Conservation (phyloP, 331 rosid species). For the Stylosanthes scabra region DNA sequence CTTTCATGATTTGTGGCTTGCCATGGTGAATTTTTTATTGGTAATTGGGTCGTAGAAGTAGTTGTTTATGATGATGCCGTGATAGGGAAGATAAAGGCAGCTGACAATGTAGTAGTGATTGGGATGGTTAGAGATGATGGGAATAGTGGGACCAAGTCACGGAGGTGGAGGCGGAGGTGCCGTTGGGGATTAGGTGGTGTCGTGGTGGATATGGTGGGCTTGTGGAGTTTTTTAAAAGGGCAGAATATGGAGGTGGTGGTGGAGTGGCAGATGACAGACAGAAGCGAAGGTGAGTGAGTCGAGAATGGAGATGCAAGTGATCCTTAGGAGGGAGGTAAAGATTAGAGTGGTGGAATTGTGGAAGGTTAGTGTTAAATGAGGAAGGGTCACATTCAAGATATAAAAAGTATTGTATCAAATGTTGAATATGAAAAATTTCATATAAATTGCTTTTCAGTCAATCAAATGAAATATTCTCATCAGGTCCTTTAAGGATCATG, state of each 20-base stretch:
- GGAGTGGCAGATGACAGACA: background rate
- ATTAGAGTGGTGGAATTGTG: constrained; percentile 25
- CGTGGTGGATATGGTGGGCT: too few relatives aligned
- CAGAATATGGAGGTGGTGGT: constrained; percentile 21
- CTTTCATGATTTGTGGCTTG: constrained; percentile 66
- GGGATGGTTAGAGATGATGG: constrained; percentile 73
- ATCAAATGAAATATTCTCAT: too few relatives aligned
- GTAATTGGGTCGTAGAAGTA: constrained; percentile 61
- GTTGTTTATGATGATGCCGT: constrained; percentile 77
- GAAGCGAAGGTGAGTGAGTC: constrained; percentile 54
- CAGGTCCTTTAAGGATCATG: too few relatives aligned
- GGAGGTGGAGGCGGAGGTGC: constrained; percentile 61
- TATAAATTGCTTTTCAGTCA: too few relatives aligned
- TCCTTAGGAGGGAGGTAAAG: constrained; percentile 54
- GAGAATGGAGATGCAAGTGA: constrained; percentile 51
- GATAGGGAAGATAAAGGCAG: constrained; percentile 81
- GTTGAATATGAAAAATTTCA: too few relatives aligned
- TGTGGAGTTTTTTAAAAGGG: constrained; percentile 47
- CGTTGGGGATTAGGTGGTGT: constrained; percentile 58
- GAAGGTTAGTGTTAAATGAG: background rate
- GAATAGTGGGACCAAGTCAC: constrained; percentile 73
- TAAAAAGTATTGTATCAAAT: too few relatives aligned
- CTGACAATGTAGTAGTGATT: constrained; percentile 88
- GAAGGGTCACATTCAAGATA: too few relatives aligned
- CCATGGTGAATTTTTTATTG: constrained; percentile 60